phyloP scores from a whole-genome alignment of 495 filamentous ascomycete species.

The Talaromyces nanjingensis region DNA sequence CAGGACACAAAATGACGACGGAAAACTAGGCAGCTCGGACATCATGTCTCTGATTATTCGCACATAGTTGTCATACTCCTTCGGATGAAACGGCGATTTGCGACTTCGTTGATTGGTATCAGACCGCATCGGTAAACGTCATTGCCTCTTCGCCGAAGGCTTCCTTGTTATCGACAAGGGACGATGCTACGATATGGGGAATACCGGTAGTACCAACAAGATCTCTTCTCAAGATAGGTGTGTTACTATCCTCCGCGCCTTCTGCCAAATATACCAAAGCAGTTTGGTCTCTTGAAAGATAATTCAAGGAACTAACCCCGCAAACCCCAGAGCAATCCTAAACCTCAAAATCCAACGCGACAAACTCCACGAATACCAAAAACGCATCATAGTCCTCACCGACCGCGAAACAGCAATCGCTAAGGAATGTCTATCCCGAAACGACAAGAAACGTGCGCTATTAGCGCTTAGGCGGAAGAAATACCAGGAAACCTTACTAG shows the following conservation, averaged over 20 bases:
- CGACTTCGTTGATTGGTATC: background rate
- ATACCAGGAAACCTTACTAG: constrained; percentile 87
- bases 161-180: constrained; percentile 15
- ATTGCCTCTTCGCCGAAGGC: constrained; percentile 3
- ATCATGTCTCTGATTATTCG: background rate
- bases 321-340: constrained; percentile 69
- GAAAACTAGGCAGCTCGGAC: background rate
- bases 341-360: constrained; percentile 97
- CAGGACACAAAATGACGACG: background rate
- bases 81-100: background rate
- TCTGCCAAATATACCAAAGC: background rate
- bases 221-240: constrained; percentile 69
- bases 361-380: constrained; percentile 90
- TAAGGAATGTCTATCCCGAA: constrained; percentile 63
- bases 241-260: background rate
- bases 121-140: constrained; percentile 1
- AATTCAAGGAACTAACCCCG: background rate
- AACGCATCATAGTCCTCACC: constrained; percentile 77
- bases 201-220: constrained; percentile 56
- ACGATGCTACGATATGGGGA: constrained; percentile 53
- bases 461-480: constrained; percentile 92
- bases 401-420: constrained; percentile 76
- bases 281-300: background rate
- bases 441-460: constrained; percentile 73
- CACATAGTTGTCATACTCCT: background rate